phyloP scores from a whole-genome alignment of 176 grass and related monocot genomes.

The Oryza meyeriana region DNA sequence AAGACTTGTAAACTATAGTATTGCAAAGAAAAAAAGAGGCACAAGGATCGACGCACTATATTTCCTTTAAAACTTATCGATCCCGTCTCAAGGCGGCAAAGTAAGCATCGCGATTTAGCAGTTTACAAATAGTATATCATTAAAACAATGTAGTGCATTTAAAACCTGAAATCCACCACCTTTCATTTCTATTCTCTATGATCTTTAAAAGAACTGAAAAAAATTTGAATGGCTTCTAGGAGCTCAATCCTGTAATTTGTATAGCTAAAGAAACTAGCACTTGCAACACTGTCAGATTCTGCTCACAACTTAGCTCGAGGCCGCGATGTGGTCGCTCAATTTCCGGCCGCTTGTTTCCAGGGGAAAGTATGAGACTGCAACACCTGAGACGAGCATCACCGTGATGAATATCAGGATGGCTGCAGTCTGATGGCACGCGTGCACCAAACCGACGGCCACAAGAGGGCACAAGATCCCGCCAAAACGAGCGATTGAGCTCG shows the following conservation, averaged over 20 bases:
- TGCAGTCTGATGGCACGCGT: slow-evolving; percentile 64
- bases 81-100: background rate
- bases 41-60: background rate
- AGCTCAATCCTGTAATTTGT: slow-evolving; percentile 12
- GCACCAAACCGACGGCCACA: slow-evolving; percentile 74
- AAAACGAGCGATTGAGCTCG: slow-evolving; percentile 70
- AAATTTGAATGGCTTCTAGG: background rate
- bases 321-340: slow-evolving; percentile 61
- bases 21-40: background rate
- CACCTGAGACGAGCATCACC: slow-evolving; percentile 58
- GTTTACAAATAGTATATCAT: slow-evolving; percentile 21
- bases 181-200: slow-evolving; percentile 16
- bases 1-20: background rate
- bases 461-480: slow-evolving; percentile 81
- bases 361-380: slow-evolving; percentile 67
- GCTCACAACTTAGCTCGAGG: slow-evolving; percentile 9
- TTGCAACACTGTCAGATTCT: background rate
- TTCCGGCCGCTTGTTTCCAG: slow-evolving; percentile 72
- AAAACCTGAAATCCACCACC: background rate
- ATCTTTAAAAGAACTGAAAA: background rate
- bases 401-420: slow-evolving; percentile 67
- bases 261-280: background rate
- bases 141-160: background rate
- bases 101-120: background rate
- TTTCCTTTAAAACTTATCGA: background rate